Conservation (phyloP, 306 rosid species). For the Acacia confusa region DNA sequence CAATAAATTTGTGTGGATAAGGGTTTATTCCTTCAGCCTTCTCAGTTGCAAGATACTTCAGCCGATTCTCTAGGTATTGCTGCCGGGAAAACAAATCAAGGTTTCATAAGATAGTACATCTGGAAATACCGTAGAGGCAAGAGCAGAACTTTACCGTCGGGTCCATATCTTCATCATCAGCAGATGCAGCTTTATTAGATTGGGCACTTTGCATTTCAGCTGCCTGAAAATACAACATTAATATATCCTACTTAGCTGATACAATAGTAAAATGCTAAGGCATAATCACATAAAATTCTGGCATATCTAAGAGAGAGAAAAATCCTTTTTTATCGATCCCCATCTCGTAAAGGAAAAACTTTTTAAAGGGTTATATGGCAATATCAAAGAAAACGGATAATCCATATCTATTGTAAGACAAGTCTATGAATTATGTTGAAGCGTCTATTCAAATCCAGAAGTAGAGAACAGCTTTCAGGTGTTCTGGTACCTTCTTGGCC, state of each 20-base stretch:
- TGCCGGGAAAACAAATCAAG: constrained; percentile 39
- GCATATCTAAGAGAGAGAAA: neutral
- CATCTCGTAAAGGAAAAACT: neutral
- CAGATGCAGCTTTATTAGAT: constrained; percentile 42
- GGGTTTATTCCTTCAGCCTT: constrained; percentile 62
- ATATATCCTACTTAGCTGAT: neutral
- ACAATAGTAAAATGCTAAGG: neutral
- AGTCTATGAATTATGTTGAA: neutral
- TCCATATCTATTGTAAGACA: neutral
- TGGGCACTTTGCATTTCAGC: constrained; percentile 41
- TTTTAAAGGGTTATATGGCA: neutral
- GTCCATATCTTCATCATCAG: constrained; percentile 85
- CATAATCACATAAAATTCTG: neutral
- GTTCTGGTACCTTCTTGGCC: constrained; percentile 53
- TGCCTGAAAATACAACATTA: constrained; percentile 37
- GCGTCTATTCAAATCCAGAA: neutral
- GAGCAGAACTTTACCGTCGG: constrained; percentile 59
- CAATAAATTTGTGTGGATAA: constrained; percentile 81
- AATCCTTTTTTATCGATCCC: neutral
- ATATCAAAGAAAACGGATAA: neutral
- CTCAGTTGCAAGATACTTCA: constrained; percentile 60
- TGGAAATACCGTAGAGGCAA: constrained; percentile 4
- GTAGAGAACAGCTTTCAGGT: neutral
- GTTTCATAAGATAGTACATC: neutral
- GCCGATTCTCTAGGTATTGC: constrained; percentile 88